Conservation (phyloP, 345 rosid genomes). For the Eucalyptus pauciflora region DNA sequence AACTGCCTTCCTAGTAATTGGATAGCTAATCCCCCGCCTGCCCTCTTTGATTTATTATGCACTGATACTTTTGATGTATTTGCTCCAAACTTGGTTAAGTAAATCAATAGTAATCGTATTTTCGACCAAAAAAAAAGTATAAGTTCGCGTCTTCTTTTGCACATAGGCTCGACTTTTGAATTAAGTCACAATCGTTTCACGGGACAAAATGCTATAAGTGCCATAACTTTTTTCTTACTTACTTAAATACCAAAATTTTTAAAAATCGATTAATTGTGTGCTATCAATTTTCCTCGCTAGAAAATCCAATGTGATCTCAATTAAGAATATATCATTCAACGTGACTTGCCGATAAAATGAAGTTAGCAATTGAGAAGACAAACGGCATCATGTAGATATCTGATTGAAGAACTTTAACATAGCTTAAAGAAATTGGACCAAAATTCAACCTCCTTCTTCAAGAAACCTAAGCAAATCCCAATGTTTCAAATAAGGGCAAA, state of each 20-base stretch:
- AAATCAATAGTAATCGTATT: too few relatives aligned
- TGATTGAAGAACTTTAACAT: neutral
- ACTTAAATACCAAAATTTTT: too few relatives aligned
- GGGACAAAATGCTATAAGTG: neutral
- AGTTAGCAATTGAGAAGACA: neutral
- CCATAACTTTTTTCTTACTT: too few relatives aligned
- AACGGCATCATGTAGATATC: too few relatives aligned
- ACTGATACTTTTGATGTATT: too few relatives aligned
- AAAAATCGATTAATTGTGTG: neutral
- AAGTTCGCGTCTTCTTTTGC: neutral
- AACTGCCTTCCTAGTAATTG: too few relatives aligned
- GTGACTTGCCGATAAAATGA: neutral
- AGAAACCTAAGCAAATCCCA: neutral
- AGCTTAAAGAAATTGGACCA: neutral
- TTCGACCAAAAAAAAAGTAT: too few relatives aligned
- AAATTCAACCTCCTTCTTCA: neutral
- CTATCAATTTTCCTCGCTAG: neutral
- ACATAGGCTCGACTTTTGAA: neutral
- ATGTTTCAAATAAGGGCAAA: neutral
- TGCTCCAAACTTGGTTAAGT: too few relatives aligned
- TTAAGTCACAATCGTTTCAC: neutral
- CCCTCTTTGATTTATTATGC: too few relatives aligned
- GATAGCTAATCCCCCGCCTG: too few relatives aligned
- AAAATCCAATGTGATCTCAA: too few relatives aligned
- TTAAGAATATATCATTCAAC: neutral